Evolutionary conservation across 2,329 filamentous ascomycete genomes (phyloP), one percentile per base, ranked within the genome.

Genomic region (Cladobotryum mycophilum): DNA sequence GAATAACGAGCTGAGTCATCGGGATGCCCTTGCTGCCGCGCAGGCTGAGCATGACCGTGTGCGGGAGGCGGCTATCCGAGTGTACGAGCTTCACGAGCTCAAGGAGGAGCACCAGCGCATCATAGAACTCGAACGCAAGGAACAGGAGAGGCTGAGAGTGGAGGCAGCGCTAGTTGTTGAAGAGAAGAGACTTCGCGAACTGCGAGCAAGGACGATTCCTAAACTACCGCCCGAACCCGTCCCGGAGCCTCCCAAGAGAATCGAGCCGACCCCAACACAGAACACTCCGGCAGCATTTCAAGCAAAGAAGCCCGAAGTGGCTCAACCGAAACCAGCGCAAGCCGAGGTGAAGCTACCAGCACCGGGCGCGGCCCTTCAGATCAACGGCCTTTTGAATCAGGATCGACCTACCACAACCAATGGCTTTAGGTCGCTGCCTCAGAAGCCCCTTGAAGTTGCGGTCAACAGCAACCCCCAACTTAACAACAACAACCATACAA

Each of bases 21-120:
- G 78, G 52, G 78, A 82, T 58, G 85, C 85, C 13, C 76, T 92
- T 14, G 79, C 79, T 42, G 78, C 79, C 43, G 85, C 85, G 4
- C 80, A 81, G 45, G 74, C 75, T 13, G 79, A 85, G 60, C 87
- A 90, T 64, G 79, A 86, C 36, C 76, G 79, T 25, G 78, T 92
- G 11, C 76, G 77, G 25, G 68, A 75, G 48, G 67, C 68, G 30
- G 78, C 78, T 7, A 64, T 79, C 35, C 68, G 71, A 14, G 74
- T 74, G 6, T 76, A 71, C 49, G 67, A 76, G 52, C 64, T 76
- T 38, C 70, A 80, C 52, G 68, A 75, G 52, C 59, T 75, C 14
- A 64, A 74, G 47, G 67, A 75, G 55, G 69, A 76, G 55, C 67
- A 73, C 53, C 61, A 67, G 35, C 65, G 69, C 12, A 70, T 78